Evolutionary conservation across 164 flowering plant species (phyloP).

Genomic region (Vitis riparia): DNA sequence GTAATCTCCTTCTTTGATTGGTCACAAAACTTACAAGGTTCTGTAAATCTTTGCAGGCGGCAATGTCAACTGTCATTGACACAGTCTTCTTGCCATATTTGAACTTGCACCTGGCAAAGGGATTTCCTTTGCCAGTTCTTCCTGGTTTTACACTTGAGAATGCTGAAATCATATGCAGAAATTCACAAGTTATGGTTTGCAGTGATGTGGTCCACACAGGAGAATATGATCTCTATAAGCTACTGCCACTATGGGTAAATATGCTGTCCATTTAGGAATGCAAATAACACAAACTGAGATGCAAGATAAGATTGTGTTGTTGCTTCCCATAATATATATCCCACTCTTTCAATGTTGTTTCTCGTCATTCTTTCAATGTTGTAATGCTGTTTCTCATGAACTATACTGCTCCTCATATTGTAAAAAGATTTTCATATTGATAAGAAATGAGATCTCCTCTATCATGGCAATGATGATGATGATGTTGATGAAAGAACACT

Average conservation of each 20-base stretch:
- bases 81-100: constrained; percentile 69
- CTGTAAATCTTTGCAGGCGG: constrained; percentile 51
- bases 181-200: constrained; percentile 56
- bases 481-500: too few species aligned
- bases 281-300: too few species aligned
- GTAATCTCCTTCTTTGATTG: background rate
- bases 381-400: too few species aligned
- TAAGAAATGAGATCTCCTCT: too few species aligned
- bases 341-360: too few species aligned
- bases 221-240: background rate
- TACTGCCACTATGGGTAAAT: background rate
- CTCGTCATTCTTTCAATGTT: too few species aligned
- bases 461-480: too few species aligned
- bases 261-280: too few species aligned
- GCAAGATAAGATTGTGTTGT: too few species aligned
- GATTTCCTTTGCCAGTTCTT: constrained; percentile 73
- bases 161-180: constrained; percentile 38
- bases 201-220: constrained; percentile 49
- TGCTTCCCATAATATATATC: too few species aligned
- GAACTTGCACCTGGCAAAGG: constrained; percentile 59
- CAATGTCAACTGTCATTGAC: constrained; percentile 59
- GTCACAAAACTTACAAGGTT: background rate
- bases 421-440: too few species aligned
- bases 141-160: constrained; percentile 70
- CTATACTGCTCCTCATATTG: too few species aligned